Conservation (phyloP, 192 early-diverging fungal species). For the Gryganskiella cystojenkinii region DNA sequence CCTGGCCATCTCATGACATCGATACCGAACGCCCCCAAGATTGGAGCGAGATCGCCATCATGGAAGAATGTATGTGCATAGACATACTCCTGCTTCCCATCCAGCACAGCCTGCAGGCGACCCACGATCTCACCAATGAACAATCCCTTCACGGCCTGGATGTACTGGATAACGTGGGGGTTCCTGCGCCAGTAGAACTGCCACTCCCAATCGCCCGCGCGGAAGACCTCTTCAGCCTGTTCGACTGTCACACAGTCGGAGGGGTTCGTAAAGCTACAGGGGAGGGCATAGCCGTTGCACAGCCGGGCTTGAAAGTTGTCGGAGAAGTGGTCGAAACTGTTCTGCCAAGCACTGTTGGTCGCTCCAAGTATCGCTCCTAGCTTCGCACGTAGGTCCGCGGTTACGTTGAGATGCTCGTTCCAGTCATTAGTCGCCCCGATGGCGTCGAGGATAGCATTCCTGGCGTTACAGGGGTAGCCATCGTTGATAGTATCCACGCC, state of each 20-base stretch:
- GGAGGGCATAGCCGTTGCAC: slow-evolving; percentile 1
- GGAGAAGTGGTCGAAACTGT: neutral
- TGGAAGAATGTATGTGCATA: slow-evolving; percentile 5
- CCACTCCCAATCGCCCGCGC: slow-evolving; percentile 6
- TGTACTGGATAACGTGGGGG: neutral
- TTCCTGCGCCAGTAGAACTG: slow-evolving; percentile 1
- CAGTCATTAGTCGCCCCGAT: neutral
- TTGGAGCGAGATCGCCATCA: slow-evolving; percentile 1
- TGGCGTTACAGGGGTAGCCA: slow-evolving; percentile 2
- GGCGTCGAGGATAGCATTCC: neutral
- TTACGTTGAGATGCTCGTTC: slow-evolving; percentile 4
- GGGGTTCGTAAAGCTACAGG: slow-evolving; percentile 1
- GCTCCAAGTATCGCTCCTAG: slow-evolving; percentile 3
- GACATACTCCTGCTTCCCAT: slow-evolving; percentile 6
- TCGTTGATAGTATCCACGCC: slow-evolving; percentile 2
- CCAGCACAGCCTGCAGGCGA: slow-evolving; percentile 4
- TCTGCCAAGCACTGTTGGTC: slow-evolving; percentile 4
- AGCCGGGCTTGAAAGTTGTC: neutral
- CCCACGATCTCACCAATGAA: slow-evolving; percentile 8
- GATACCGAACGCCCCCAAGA: slow-evolving; percentile 5
- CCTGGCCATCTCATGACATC: slow-evolving; percentile 4
- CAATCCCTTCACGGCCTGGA: slow-evolving; percentile 2
- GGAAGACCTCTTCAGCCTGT: slow-evolving; percentile 5
- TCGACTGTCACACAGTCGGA: neutral
- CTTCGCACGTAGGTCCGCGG: neutral